Base-by-base conservation (phyloP, 441 rosid genomes). In the Erodium chrysanthum region DNA sequence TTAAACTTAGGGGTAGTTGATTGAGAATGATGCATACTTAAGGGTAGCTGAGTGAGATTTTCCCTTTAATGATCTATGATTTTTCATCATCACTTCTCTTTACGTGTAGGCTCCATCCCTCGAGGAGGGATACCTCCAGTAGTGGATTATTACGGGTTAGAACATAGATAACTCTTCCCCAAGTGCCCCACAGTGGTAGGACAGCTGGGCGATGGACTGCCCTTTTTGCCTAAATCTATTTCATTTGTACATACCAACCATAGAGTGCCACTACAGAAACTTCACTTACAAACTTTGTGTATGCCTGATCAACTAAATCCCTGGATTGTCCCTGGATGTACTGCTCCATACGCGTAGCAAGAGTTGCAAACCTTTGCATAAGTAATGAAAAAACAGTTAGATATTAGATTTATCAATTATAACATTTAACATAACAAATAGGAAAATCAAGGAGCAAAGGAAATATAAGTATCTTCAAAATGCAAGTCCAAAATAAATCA, bases 331-430 rank as follows among this genome's bases (percentile, higher is more conserved):
- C 99, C 73, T 87, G 97, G 74, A 95, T 91, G 84, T 91, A 95
- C 79, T 91, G 99, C 81, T 94, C 99, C 97, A 94, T 94, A 35
- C 97, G 97, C 68, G 97, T 90, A 62, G 99, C 99, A 67, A 92
- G 95, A 71, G 94, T 87, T 69, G 98, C 93, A 80, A 95, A 95
- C 77, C 97, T 95, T 66, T 29, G 56, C 42, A 84, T 14, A 72
- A 64, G 17, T 21, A 70, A 50, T n/a, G 17, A 44, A 12, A 52
- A 2, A 14, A 27, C 11, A 27, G 18, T 62, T 9, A 58, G 14
- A 21, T 58, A 58, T 18, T 18, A 21, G 61, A 48, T 48, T 74
- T 9, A 29, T 23, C 61, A 70, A 33, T 25, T 61, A 12, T 12
- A 25, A 5, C 5, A 27, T 10, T 56, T 20, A 20, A 56, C 27